Base-by-base conservation (phyloP, 2,329 filamentous ascomycete genomes). In the Stemphylium beticola region DNA sequence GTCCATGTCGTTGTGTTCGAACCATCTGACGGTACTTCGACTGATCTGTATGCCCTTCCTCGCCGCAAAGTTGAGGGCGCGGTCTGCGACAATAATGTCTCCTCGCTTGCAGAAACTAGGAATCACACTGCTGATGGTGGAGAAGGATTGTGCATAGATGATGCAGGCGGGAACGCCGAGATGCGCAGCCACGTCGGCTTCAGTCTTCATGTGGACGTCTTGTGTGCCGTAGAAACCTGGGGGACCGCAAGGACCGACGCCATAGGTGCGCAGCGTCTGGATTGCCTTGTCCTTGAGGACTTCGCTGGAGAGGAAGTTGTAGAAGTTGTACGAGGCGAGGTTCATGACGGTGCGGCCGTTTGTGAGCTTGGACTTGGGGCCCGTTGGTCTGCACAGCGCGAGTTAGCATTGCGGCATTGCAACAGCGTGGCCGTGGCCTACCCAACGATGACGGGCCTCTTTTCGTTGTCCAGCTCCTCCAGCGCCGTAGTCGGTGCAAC, bases 191-290 rank as follows among this genome's bases (percentile, higher is more conserved):
- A 99, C 93, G 74, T 98, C 93, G 52, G 91, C 86, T 78, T 99
- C 95, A 14, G 92, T 92, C 81, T 96, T 95, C 86, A 97, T 93
- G 77, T 99, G 95, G 40, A 98, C 93, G 77, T 99, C 95, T 75
- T 98, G 93, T 29, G 92, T 99, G 62, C 93, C 95, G 79, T 99
- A 99, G 79, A 99, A 99, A 61, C 96, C 93, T 5, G 95, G 95
- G 15, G 95, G 95, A 17, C 95, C 95, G 74, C 95, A 99, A 53
- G 95, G 93, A 8, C 95, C 96, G 36, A 99, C 96, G 52, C 95
- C 95, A 68, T 99, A 99, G 17, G 91, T 96, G 56, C 93, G 90
- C 34, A 99, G 84, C 0, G 93, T 96, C 75, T 93, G 89, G 59
- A 99, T 92, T 1, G 93, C 95, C 76, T 96, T 96, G 66, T 97